Conservation (phyloP, 495 filamentous ascomycete genomes). For the Chaetomium fimeti region DNA sequence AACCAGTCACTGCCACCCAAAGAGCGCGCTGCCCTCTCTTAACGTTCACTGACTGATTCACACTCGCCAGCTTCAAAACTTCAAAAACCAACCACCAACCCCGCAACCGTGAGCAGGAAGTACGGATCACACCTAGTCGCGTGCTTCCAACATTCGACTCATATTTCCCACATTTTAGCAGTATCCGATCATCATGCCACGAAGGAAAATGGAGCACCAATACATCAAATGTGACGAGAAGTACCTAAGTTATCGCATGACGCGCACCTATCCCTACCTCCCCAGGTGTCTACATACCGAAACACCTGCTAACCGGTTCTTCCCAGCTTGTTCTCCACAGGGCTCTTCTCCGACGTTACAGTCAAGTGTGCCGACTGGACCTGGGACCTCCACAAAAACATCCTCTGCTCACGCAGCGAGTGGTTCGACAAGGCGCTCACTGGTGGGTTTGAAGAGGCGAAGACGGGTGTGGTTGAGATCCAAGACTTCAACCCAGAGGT, state of each 20-base stretch:
- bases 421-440: conserved; percentile 35
- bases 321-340: conserved; percentile 28
- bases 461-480: conserved; percentile 27
- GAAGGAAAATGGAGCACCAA: conserved; percentile 19
- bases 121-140: not conserved
- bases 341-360: conserved; percentile 32
- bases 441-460: conserved; percentile 29
- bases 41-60: too few species aligned
- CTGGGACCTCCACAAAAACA: conserved; percentile 36
- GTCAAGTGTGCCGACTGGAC: conserved; percentile 29
- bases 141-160: not conserved
- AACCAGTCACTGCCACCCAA: too few species aligned
- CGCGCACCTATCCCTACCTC: too few species aligned
- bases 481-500: conserved; percentile 25
- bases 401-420: conserved; percentile 32
- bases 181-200: not conserved
- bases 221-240: conserved; percentile 25
- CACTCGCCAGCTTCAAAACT: not conserved
- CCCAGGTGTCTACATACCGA: too few species aligned
- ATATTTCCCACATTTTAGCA: not conserved
- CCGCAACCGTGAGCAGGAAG: too few species aligned
- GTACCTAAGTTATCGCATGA: not conserved
- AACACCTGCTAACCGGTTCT: not conserved
- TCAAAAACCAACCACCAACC: not conserved
- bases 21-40: too few species aligned